phyloP scores from a whole-genome alignment of 352 stramenopile genomes.

The Thalassiosira sp. region DNA sequence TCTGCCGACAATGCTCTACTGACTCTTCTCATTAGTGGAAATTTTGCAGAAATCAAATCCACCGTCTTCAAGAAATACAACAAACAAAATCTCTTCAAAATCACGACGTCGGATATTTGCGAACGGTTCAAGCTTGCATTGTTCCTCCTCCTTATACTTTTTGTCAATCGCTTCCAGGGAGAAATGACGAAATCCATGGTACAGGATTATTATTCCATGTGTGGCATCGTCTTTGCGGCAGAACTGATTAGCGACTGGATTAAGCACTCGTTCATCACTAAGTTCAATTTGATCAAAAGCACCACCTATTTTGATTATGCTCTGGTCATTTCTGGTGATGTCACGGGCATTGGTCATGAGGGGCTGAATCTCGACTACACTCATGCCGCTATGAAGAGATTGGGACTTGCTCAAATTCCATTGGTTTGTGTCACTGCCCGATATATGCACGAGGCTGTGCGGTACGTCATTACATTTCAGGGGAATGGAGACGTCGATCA shows the following conservation, averaged over 20 bases:
- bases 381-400: slow-evolving; percentile 90
- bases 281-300: slow-evolving; percentile 96
- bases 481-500: too few relatives aligned
- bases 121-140: slow-evolving; percentile 97
- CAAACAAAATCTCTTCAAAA: slow-evolving; percentile 95
- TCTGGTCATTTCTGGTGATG: slow-evolving; percentile 91
- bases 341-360: slow-evolving; percentile 91
- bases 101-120: slow-evolving; percentile 95
- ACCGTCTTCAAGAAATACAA: slow-evolving; percentile 97
- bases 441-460: slow-evolving; percentile 70
- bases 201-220: slow-evolving; percentile 69
- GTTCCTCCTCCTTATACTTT: slow-evolving; percentile 93
- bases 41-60: slow-evolving; percentile 98
- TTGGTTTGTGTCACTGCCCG: slow-evolving; percentile 89
- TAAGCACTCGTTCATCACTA: slow-evolving; percentile 99
- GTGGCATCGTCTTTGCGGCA: slow-evolving; percentile 86
- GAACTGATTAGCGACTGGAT: slow-evolving; percentile 98
- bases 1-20: slow-evolving; percentile 88
- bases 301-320: slow-evolving; percentile 94
- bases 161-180: slow-evolving; percentile 87
- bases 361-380: slow-evolving; percentile 89
- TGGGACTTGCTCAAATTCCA: slow-evolving; percentile 92
- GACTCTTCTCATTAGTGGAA: slow-evolving; percentile 93
- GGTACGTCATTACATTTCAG: slow-evolving; percentile 38
- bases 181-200: slow-evolving; percentile 74